Evolutionary conservation across 164 flowering plant genomes (phyloP), one percentile per base, ranked within the genome.

Genomic region (Sedum album): DNA sequence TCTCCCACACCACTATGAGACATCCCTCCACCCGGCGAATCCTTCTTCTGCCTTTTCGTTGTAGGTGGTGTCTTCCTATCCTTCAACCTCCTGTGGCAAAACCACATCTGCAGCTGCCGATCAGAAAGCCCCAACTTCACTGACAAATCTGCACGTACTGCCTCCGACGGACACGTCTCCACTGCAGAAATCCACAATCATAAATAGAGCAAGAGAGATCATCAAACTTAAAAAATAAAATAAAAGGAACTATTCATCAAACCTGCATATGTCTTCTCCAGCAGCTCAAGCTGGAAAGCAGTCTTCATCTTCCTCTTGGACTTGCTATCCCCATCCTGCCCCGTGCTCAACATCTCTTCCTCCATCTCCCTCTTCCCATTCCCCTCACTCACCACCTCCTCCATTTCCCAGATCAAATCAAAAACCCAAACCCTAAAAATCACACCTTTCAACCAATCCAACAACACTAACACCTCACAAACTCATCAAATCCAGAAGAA

Each of bases 21-120:
- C 20, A 23, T 31, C 15, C 15, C 31, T 6, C 31, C 31, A 26
- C 38, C 49, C 2, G 75, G 66, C 2, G 77, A 69, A 23, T 77
- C 85, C 80, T 85, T 84, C 69, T 70, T 76, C 21, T 60, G 77
- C 68, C 79, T 69, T 78, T 84, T 91, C 39, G n/a, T 68, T 0
- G 84, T 57, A 4, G 33, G 6, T 1, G 81, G 70, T 2, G 69
- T 72, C 71, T 90, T 92, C 76, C 85, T 73, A 68, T 92, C 98
- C 75, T 92, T 92, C 72, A 92, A 73, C 75, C 98, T 79, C 79
- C 98, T 67, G 70, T 92, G 98, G 68, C 98, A 92, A 66, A 92
- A 92, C 98, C 98, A 92, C 96, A 92, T 92, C 87, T 92, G 96
- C 72, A 92, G 68, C 68, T 92, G 98, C 78, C 98, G 79, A 84